These are phyloP conservation scores for Acmispon strigosus DNA, from an alignment of 306 rosid species.

Conservation along the genomic window DNA sequence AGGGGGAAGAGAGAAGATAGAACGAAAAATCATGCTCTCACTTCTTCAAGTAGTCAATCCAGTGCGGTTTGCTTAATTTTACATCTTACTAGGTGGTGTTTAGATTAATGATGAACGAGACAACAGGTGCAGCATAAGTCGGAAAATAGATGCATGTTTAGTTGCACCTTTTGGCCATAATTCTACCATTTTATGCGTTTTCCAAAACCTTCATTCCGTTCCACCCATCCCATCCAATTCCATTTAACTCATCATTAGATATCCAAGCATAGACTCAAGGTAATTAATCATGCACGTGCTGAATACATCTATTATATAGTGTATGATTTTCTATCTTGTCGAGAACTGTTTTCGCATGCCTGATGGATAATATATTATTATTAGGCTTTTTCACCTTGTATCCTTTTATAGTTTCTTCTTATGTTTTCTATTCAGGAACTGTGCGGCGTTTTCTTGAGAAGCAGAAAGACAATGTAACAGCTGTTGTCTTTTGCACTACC, in stretches of 20 bases:
- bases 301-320: constrained; percentile 3
- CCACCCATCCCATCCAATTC: neutral
- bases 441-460: constrained; percentile 91
- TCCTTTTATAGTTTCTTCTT: neutral
- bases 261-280: neutral
- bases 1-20: neutral
- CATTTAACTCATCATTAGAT: neutral
- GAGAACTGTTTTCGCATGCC: constrained; percentile 9
- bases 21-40: neutral
- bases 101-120: neutral
- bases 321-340: neutral
- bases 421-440: constrained; percentile 59
- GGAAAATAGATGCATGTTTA: neutral
- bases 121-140: neutral
- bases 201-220: neutral
- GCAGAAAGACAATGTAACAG: constrained; percentile 74
- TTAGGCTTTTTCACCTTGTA: neutral
- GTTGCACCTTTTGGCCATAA: neutral
- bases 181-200: neutral
- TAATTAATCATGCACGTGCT: neutral
- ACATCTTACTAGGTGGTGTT: neutral
- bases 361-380: neutral
- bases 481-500: constrained; percentile 90
- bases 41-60: neutral
- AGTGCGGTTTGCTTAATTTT: neutral